phyloP scores from a whole-genome alignment of 805 yeast genomes.

The Barnettozyma vustinii region DNA sequence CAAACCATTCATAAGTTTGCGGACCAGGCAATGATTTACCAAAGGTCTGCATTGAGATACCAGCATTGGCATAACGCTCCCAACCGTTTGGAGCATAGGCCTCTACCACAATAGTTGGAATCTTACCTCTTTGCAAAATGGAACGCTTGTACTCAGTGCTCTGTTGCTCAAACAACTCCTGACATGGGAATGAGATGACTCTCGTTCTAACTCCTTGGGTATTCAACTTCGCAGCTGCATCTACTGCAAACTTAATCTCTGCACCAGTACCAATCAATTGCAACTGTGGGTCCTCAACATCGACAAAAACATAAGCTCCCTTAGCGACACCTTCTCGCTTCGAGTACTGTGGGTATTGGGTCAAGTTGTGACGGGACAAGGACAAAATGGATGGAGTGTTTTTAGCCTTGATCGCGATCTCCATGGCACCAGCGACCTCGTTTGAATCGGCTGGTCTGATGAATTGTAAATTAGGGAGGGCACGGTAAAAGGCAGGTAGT shows the following conservation, averaged over 20 bases:
- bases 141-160: slow-evolving; percentile 24
- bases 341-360: slow-evolving; percentile 24
- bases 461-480: slow-evolving; percentile 38
- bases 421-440: slow-evolving; percentile 28
- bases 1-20: slow-evolving; percentile 29
- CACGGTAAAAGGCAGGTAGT: slow-evolving; percentile 44
- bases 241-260: slow-evolving; percentile 26
- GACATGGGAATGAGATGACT: slow-evolving; percentile 25
- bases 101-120: slow-evolving; percentile 29
- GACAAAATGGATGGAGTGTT: slow-evolving; percentile 22
- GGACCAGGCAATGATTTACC: slow-evolving; percentile 34
- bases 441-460: neutral
- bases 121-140: slow-evolving; percentile 22
- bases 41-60: slow-evolving; percentile 28
- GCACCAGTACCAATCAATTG: slow-evolving; percentile 28
- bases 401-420: slow-evolving; percentile 23
- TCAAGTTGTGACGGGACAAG: slow-evolving; percentile 27
- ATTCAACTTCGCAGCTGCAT: slow-evolving; percentile 23
- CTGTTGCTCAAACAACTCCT: slow-evolving; percentile 28
- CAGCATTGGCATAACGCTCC: slow-evolving; percentile 34
- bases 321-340: slow-evolving; percentile 17
- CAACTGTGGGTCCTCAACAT: slow-evolving; percentile 20
- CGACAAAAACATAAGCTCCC: slow-evolving; percentile 28
- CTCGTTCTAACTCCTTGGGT: slow-evolving; percentile 24
- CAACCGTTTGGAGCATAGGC: slow-evolving; percentile 32